phyloP scores from a whole-genome alignment of 2,329 filamentous ascomycete genomes.

The Pseudogymnoascus sp. region DNA sequence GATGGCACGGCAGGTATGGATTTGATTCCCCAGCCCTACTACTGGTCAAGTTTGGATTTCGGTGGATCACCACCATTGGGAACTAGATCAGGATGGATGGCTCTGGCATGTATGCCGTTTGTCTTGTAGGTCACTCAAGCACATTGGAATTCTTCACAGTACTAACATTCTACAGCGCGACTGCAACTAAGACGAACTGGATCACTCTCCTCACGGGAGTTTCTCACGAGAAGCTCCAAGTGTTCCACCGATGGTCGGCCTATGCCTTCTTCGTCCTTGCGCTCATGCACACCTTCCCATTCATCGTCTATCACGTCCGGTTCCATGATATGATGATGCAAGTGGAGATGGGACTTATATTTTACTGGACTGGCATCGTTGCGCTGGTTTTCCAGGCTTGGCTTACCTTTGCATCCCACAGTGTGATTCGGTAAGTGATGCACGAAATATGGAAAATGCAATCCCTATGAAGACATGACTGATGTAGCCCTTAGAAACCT shows the following conservation, averaged over 20 bases:
- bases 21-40: conserved; percentile 43
- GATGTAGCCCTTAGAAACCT: conserved; percentile 34
- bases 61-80: conserved; percentile 52
- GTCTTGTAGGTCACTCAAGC: conserved; percentile 33
- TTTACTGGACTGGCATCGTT: conserved; percentile 48
- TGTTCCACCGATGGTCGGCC: conserved; percentile 58
- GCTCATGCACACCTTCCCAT: conserved; percentile 54
- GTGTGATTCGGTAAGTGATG: conserved; percentile 36
- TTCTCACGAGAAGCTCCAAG: conserved; percentile 56
- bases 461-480: background rate
- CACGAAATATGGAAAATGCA: background rate
- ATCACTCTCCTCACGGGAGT: conserved; percentile 56
- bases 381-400: conserved; percentile 45
- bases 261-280: conserved; percentile 53
- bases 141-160: background rate
- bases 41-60: conserved; percentile 41
- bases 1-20: conserved; percentile 32
- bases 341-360: conserved; percentile 36
- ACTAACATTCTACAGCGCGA: conserved; percentile 15
- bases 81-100: conserved; percentile 56
- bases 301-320: conserved; percentile 44
- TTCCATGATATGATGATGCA: conserved; percentile 39
- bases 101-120: conserved; percentile 57
- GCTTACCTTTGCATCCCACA: conserved; percentile 46
- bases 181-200: conserved; percentile 39